phyloP scores from a whole-genome alignment of 2,329 filamentous ascomycete genomes.

The Colletotrichum sp. region DNA sequence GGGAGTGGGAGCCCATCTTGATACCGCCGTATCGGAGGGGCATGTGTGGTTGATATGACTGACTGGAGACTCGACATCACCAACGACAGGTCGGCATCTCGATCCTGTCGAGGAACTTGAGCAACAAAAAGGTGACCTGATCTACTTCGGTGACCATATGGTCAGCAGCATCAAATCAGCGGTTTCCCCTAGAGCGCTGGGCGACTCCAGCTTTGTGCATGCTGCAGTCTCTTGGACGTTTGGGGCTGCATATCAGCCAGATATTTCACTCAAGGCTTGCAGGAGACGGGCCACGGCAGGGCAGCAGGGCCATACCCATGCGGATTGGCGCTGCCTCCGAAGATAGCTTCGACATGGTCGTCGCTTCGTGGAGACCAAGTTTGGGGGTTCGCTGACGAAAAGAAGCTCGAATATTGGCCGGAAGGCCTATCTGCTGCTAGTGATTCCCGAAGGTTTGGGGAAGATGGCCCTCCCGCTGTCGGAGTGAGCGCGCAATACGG shows the following conservation, averaged over 20 bases:
- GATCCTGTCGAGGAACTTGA: background rate
- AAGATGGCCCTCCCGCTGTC: slow-evolving; percentile 13
- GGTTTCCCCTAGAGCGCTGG: background rate
- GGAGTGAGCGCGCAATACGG: slow-evolving; percentile 5
- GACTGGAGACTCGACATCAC: slow-evolving; percentile 3
- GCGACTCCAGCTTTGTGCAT: slow-evolving; percentile 5
- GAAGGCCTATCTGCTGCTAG: slow-evolving; percentile 9
- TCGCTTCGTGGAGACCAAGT: slow-evolving; percentile 3
- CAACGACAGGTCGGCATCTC: background rate
- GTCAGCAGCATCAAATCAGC: background rate
- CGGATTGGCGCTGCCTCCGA: background rate
- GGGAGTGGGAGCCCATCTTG: background rate
- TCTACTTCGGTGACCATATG: background rate
- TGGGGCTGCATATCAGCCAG: slow-evolving; percentile 19
- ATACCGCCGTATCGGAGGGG: slow-evolving; percentile 14
- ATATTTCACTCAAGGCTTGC: slow-evolving; percentile 12
- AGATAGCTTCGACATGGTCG: slow-evolving; percentile 8
- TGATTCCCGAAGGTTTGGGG: slow-evolving; percentile 14
- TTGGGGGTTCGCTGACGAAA: slow-evolving; percentile 16
- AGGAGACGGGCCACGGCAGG: slow-evolving; percentile 2
- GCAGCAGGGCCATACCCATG: slow-evolving; percentile 11
- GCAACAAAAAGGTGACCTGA: background rate
- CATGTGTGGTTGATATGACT: slow-evolving; percentile 16
- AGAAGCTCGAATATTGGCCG: slow-evolving; percentile 11
- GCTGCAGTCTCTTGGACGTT: slow-evolving; percentile 13